Evolutionary conservation across 768 basidiomycete species (phyloP).

Genomic region (Floccularia luteovirens): DNA sequence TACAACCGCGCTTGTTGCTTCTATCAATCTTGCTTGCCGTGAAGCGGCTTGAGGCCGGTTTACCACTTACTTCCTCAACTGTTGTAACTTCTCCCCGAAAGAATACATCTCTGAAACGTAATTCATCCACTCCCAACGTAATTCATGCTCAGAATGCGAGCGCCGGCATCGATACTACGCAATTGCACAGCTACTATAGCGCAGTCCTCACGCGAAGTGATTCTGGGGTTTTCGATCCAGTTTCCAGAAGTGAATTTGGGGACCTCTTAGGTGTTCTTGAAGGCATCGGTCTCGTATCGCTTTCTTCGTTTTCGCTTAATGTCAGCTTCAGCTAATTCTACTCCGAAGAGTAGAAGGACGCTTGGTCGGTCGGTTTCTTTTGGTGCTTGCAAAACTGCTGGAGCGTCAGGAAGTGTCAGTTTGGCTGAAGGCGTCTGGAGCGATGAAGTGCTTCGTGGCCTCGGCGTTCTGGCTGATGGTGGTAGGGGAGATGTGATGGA

Average conservation of each 20-base stretch:
- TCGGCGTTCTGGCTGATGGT: conserved; percentile 37
- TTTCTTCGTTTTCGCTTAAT: conserved; percentile 25
- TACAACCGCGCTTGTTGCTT: conserved; percentile 69
- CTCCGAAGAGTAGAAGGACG: conserved; percentile 29
- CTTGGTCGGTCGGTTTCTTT: conserved; percentile 58
- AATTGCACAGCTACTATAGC: conserved; percentile 59
- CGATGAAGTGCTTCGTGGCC: conserved; percentile 65
- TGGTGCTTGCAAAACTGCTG: conserved; percentile 27
- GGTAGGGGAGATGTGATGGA: conserved; percentile 28
- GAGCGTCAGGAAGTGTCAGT: conserved; percentile 39
- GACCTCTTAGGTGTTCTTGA: conserved; percentile 70
- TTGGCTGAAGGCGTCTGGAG: conserved; percentile 55
- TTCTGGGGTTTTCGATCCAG: conserved; percentile 48
- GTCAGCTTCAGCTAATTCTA: conserved; percentile 26
- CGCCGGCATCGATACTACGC: conserved; percentile 46
- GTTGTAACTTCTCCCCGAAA: conserved; percentile 24
- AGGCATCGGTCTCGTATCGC: conserved; percentile 56
- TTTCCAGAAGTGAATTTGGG: conserved; percentile 69
- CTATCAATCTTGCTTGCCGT: conserved; percentile 57
- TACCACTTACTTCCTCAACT: conserved; percentile 36
- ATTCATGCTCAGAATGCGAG: conserved; percentile 14
- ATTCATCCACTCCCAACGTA: conserved; percentile 22
- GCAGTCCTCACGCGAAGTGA: conserved; percentile 50
- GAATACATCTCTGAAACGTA: conserved; percentile 38
- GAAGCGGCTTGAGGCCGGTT: conserved; percentile 50